Conservation (phyloP, 768 basidiomycete genomes). For the Amylocystis lapponica region DNA sequence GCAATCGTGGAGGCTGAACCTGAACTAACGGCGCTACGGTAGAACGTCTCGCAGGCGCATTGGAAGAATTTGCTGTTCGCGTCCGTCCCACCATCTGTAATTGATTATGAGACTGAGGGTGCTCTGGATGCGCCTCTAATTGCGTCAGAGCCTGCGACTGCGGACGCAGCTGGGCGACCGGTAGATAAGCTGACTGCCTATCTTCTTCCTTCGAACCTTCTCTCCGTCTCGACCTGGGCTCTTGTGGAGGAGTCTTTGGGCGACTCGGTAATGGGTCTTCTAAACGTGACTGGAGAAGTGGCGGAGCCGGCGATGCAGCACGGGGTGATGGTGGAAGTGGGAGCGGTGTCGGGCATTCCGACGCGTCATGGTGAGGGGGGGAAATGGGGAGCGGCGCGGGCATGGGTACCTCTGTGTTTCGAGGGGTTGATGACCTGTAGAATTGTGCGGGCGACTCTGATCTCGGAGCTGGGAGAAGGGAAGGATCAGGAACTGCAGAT, state of each 20-base stretch:
- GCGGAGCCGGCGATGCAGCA: conserved; percentile 9
- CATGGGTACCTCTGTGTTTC: conserved; percentile 5
- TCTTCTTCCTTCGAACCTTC: conserved; percentile 7
- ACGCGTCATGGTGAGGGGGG: conserved; percentile 10
- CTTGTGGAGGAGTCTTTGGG: conserved; percentile 4
- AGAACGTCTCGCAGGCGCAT: no score
- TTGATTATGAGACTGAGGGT: background rate
- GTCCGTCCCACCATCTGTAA: no score
- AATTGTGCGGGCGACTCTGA: conserved; percentile 4
- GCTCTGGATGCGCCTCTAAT: background rate
- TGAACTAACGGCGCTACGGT: conserved; percentile 1
- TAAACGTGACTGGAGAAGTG: background rate
- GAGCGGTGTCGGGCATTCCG: conserved; percentile 12
- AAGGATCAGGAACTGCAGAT: conserved; percentile 2
- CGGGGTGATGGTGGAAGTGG: conserved; percentile 15
- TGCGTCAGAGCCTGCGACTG: conserved; percentile 8
- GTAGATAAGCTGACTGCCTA: conserved; percentile 5
- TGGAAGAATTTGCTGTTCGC: no score
- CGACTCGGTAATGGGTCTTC: conserved; percentile 2
- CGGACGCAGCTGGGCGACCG: conserved; percentile 14
- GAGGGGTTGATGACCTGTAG: conserved; percentile 5
- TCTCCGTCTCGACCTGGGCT: conserved; percentile 1
- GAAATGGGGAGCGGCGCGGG: conserved; percentile 17
- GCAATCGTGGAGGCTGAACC: background rate
- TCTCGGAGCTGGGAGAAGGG: conserved; percentile 4